phyloP scores from a whole-genome alignment of 352 stramenopile species.

The Pythium aquatile region DNA sequence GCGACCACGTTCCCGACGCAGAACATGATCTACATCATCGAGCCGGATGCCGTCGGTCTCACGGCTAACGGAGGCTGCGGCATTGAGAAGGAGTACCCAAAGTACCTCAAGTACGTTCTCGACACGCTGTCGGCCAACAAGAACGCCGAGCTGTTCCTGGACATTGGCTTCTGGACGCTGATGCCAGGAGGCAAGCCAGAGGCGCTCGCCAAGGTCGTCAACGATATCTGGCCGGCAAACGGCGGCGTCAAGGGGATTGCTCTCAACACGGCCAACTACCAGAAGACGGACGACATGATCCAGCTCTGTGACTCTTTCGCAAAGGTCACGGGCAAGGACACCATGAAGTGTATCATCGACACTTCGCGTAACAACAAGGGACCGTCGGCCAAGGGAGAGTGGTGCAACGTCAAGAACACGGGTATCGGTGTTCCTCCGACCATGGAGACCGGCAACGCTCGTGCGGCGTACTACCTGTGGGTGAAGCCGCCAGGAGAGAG shows the following conservation, averaged over 20 bases:
- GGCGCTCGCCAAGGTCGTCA: slow-evolving; percentile 14
- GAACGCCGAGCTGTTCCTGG: slow-evolving; percentile 32
- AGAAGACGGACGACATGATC: slow-evolving; percentile 28
- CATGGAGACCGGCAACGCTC: slow-evolving; percentile 17
- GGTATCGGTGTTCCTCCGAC: slow-evolving; percentile 34
- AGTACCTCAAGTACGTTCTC: slow-evolving; percentile 28
- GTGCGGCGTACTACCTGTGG: slow-evolving; percentile 35
- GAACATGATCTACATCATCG: slow-evolving; percentile 35
- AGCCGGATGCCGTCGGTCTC: slow-evolving; percentile 34
- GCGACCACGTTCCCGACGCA: slow-evolving; percentile 14
- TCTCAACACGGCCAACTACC: slow-evolving; percentile 40
- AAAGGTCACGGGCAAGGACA: neutral
- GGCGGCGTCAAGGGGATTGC: slow-evolving; percentile 29
- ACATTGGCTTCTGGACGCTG: slow-evolving; percentile 36
- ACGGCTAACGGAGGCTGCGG: slow-evolving; percentile 22
- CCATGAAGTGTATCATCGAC: slow-evolving; percentile 32
- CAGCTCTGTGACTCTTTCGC: slow-evolving; percentile 26
- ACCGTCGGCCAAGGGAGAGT: slow-evolving; percentile 23
- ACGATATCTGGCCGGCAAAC: slow-evolving; percentile 18
- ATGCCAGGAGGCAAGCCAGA: slow-evolving; percentile 8
- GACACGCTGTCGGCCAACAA: slow-evolving; percentile 24
- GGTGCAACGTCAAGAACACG: slow-evolving; percentile 34
- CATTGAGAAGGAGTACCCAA: slow-evolving; percentile 21
- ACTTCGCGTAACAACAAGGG: slow-evolving; percentile 34
- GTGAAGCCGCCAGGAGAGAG: slow-evolving; percentile 40